Base-by-base conservation (phyloP, 2,329 filamentous ascomycete species). In the Metarhizium humberi region DNA sequence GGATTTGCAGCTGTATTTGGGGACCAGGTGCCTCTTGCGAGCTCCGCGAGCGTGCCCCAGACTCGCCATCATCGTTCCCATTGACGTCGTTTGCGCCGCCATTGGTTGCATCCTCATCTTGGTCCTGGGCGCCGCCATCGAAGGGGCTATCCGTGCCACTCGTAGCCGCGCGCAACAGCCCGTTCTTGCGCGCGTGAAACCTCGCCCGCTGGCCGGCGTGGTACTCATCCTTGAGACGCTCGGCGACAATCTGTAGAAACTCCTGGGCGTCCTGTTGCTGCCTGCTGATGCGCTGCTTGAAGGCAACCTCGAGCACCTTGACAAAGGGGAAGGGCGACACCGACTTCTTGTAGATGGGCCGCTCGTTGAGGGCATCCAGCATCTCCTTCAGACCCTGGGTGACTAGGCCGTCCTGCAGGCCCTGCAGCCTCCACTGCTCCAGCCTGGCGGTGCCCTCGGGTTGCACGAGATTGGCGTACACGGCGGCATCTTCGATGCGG, bases 221-320 rank as follows among this genome's bases (percentile, higher is more conserved):
- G 65, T 96, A 96, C 71, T 99, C 94, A 66, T 99, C 94, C 64
- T 90, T 91, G 55, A 99, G 76, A 53, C 92, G 81, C 73, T 99
- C 92, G 3, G 90, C 88, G 13, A 99, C 87, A 51, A 97, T 86
- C 73, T 99, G 94, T 55, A 99, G 73, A 60, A 99, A 96, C 69
- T 99, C 94, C 67, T 99, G 94, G 11, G 94, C 94, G 74, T 99
- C 94, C 71, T 99, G 94, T 71, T 99, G 94, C 67, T 94, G 90
- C 54, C 92, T 81, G 67, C 89, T 96, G 63, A 99, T 95, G 63
- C 89, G 85, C 64, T 95, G 92, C 55, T 84, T 84, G 66, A 96
- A 99, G 0, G 92, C 91, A 34, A 78, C 76, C 73, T 99, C 94
- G 52, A 99, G 76, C 0, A 88, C 86, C 59, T 81, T 78, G 47